Percentiles rank a stretch among this genome's conserved stretches.
Evolutionary conservation across 1,139 yeast genomes (phyloP).

Genomic region (Geotrichum phurueaensis): DNA sequence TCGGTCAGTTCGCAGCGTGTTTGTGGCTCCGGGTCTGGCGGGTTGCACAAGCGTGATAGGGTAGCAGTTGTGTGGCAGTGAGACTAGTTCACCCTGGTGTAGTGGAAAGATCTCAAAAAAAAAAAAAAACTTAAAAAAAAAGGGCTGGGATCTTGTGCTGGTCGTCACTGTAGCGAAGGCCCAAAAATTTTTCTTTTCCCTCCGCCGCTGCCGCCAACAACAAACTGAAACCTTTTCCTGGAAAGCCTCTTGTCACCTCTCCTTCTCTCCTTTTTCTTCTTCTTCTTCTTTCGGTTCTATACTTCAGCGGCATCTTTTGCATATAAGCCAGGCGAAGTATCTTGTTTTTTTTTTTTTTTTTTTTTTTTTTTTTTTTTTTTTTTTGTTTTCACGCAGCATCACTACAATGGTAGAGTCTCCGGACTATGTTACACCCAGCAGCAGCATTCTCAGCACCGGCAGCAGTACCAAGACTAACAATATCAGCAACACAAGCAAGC

Average conservation of each 20-base stretch:
- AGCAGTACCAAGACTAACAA: not conserved
- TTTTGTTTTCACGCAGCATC: not conserved
- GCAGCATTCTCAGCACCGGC: not conserved
- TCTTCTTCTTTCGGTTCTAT: not conserved
- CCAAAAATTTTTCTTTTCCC: not conserved
- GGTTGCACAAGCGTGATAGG: too few species aligned
- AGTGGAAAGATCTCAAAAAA: too few species aligned
- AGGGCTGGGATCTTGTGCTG: too few species aligned
- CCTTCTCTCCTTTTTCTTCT: not conserved
- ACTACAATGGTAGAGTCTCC: conserved; percentile 8
- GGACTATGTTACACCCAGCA: not conserved
- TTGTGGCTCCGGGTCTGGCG: too few species aligned
- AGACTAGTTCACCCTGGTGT: too few species aligned
- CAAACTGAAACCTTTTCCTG: not conserved
- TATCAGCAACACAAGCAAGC: not conserved
- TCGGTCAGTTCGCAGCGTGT: too few species aligned
- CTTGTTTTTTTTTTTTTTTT: not conserved
- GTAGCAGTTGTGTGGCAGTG: too few species aligned
- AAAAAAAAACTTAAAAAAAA: too few species aligned
- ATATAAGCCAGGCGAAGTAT: not conserved
- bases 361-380: not conserved
- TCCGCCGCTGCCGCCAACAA: not conserved
- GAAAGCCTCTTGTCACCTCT: not conserved
- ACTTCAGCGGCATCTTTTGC: not conserved
- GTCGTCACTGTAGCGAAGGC: not conserved